Percentiles rank a stretch among this genome's conserved stretches.
Conservation (phyloP, 257 asterid genomes). For the Nicotiana otophora region DNA sequence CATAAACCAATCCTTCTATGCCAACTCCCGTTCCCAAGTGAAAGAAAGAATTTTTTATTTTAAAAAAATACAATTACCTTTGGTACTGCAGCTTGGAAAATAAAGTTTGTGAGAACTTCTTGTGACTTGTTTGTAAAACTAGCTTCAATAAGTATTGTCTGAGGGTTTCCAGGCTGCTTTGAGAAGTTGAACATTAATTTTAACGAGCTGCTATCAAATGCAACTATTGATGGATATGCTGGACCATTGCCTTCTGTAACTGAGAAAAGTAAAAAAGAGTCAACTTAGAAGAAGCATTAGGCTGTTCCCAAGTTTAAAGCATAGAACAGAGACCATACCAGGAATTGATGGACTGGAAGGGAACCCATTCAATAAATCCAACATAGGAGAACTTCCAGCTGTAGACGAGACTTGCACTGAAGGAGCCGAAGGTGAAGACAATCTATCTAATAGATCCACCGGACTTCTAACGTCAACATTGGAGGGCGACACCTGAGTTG, state of each 20-base stretch:
- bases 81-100: conserved; percentile 97
- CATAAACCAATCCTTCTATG: not conserved
- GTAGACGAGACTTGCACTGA: conserved; percentile 37
- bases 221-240: conserved; percentile 66
- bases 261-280: conserved; percentile 13
- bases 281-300: conserved; percentile 14
- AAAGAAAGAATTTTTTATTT: no score
- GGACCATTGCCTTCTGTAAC: conserved; percentile 60
- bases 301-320: conserved; percentile 11
- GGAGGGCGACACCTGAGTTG: conserved; percentile 44
- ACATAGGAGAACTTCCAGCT: conserved; percentile 61
- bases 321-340: conserved; percentile 36
- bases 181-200: conserved; percentile 67
- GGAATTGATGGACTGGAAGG: conserved; percentile 47
- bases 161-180: conserved; percentile 69
- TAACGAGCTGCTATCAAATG: conserved; percentile 79
- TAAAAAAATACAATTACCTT: conserved; percentile 45
- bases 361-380: conserved; percentile 81
- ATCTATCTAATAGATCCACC: conserved; percentile 38
- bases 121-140: conserved; percentile 64
- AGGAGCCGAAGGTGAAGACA: conserved; percentile 52
- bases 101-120: conserved; percentile 57
- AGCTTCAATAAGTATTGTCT: conserved; percentile 71
- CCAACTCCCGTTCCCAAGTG: not conserved
- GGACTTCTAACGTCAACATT: conserved; percentile 45